phyloP scores from a whole-genome alignment of 306 rosid species.

The Quercus aquifolioides region DNA sequence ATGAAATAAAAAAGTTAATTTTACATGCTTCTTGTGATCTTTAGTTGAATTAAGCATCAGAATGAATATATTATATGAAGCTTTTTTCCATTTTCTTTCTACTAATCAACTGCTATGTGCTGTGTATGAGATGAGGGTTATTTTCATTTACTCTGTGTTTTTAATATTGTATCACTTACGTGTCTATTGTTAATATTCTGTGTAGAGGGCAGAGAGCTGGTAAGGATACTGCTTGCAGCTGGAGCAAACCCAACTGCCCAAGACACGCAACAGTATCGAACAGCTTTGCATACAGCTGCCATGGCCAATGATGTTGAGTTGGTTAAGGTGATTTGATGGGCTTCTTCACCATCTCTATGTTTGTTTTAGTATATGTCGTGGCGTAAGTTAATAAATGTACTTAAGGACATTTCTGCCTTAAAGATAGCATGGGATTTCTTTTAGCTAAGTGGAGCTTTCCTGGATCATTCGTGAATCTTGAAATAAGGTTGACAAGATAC shows the following conservation, averaged over 20 bases:
- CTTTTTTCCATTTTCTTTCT: neutral
- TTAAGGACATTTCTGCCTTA: too few species aligned
- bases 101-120: neutral
- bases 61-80: neutral
- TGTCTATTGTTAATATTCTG: conserved; percentile 7
- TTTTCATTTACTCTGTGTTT: neutral
- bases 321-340: conserved; percentile 59
- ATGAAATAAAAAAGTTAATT: neutral
- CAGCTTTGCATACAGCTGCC: conserved; percentile 93
- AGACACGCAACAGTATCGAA: conserved; percentile 84
- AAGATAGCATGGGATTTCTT: too few species aligned
- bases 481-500: too few species aligned
- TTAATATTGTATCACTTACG: neutral
- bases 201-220: conserved; percentile 93
- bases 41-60: neutral
- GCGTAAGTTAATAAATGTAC: neutral
- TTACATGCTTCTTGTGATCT: neutral
- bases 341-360: neutral
- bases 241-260: conserved; percentile 93
- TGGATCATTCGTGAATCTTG: too few species aligned
- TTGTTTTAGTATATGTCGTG: neutral
- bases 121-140: neutral
- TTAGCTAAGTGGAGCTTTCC: too few species aligned
- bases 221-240: conserved; percentile 76
- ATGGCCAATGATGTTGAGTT: conserved; percentile 90